Percentiles rank a stretch among this genome's conserved stretches.
phyloP scores from a whole-genome alignment of 2,329 filamentous ascomycete species.

The Fusarium fujikuroi region DNA sequence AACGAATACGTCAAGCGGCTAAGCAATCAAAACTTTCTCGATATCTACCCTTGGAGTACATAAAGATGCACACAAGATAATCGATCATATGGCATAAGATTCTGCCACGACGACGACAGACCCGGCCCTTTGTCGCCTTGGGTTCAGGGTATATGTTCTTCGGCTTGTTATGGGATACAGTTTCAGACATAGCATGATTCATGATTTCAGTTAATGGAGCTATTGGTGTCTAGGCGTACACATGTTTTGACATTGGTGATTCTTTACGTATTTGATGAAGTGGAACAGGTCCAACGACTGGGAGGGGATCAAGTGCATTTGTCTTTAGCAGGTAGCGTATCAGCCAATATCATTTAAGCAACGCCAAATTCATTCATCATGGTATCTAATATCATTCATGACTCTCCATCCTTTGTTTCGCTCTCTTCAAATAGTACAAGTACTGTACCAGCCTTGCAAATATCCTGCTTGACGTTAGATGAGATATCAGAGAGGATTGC shows the following conservation, averaged over 20 bases:
- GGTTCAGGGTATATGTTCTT: slow-evolving; percentile 4
- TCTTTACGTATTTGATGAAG: neutral
- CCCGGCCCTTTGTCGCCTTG: neutral
- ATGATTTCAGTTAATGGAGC: slow-evolving; percentile 4
- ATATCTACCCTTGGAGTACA: slow-evolving; percentile 49
- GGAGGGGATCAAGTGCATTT: slow-evolving; percentile 7
- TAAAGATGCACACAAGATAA: slow-evolving; percentile 48
- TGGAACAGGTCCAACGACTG: neutral
- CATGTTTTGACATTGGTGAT: slow-evolving; percentile 4
- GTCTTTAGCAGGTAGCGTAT: slow-evolving; percentile 15
- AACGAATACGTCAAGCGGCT: slow-evolving; percentile 48
- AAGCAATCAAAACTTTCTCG: slow-evolving; percentile 50
- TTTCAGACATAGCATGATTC: neutral
- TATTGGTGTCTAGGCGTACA: slow-evolving; percentile 15
- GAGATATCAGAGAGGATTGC: neutral
- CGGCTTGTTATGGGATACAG: neutral
- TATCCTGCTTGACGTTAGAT: slow-evolving; percentile 63
- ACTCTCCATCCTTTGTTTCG: slow-evolving; percentile 45
- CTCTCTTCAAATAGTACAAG: slow-evolving; percentile 77
- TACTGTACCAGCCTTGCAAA: slow-evolving; percentile 80
- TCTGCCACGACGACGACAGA: slow-evolving; percentile 7
- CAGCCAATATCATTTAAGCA: slow-evolving; percentile 25
- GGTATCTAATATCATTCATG: slow-evolving; percentile 24
- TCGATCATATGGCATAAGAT: neutral
- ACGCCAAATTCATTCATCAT: slow-evolving; percentile 25